Evolutionary conservation across 208 protist genomes (phyloP).

Genomic region (Crithidia fasciculata): DNA sequence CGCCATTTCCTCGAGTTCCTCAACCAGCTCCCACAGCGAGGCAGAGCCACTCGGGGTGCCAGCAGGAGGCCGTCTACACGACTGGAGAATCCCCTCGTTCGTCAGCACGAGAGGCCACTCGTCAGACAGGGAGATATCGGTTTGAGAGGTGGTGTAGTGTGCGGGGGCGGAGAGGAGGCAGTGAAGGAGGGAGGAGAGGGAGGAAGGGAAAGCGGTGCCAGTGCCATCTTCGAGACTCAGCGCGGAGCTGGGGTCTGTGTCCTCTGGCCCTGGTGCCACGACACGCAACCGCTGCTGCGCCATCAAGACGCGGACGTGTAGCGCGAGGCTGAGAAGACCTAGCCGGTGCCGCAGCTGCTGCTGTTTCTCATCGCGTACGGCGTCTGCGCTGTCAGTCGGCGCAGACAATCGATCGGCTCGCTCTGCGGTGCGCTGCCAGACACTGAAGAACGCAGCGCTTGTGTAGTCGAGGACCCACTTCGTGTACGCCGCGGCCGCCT

Average conservation of each 20-base stretch:
- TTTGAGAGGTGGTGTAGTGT: neutral
- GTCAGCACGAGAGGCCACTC: conserved; percentile 27
- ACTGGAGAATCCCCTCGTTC: neutral
- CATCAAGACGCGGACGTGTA: conserved; percentile 25
- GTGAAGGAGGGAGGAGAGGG: conserved; percentile 19
- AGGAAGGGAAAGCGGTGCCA: conserved; percentile 13
- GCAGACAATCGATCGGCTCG: no score
- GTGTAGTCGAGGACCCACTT: conserved; percentile 30
- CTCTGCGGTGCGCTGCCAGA: conserved; percentile 35
- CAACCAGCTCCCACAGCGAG: conserved; percentile 48
- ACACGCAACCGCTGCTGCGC: neutral
- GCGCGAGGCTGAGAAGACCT: conserved; percentile 21
- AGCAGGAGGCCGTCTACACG: conserved; percentile 10
- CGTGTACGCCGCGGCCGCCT: conserved; percentile 6
- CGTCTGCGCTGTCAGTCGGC: neutral
- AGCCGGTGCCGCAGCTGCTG: conserved; percentile 21
- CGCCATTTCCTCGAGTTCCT: conserved; percentile 44
- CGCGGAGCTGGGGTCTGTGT: neutral
- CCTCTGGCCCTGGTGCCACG: neutral
- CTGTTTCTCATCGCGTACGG: conserved; percentile 2
- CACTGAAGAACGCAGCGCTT: conserved; percentile 48
- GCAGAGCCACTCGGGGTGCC: conserved; percentile 20
- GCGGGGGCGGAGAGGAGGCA: neutral
- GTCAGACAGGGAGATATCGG: neutral
- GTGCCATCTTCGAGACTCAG: neutral